A percentile compares a stretch with the other conserved stretches of the same genome.
These are phyloP conservation scores for Russula sp. DNA, from an alignment of 768 basidiomycete species.

Conservation along the genomic window DNA sequence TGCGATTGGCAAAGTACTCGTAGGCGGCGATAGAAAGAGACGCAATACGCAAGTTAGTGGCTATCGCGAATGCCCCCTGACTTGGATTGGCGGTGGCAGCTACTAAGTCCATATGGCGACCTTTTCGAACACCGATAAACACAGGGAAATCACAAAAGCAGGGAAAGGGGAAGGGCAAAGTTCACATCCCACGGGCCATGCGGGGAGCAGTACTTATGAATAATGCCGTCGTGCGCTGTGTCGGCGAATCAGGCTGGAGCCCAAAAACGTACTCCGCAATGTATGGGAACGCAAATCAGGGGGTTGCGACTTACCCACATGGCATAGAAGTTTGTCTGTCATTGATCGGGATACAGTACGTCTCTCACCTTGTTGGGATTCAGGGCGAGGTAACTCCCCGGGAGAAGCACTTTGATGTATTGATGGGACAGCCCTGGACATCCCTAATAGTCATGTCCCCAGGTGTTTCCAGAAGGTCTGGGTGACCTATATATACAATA, in stretches of 20 bases:
- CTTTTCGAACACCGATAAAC: background rate
- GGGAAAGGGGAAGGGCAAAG: too few species aligned
- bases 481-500: background rate
- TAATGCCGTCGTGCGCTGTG: background rate
- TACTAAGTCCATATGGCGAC: background rate
- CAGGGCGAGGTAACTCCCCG: background rate
- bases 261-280: background rate
- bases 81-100: background rate
- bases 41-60: constrained; percentile 17
- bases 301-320: background rate
- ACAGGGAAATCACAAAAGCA: background rate
- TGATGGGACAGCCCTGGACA: background rate
- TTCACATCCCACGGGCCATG: background rate
- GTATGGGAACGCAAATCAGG: background rate
- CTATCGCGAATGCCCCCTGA: background rate
- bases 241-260: background rate
- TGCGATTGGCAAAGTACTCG: constrained; percentile 10
- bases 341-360: background rate
- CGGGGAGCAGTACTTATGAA: background rate
- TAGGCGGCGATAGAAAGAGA: constrained; percentile 17
- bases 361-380: background rate
- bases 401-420: background rate
- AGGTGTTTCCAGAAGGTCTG: background rate
- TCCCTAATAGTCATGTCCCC: background rate
- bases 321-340: background rate